Evolutionary conservation across 2,329 filamentous ascomycete genomes (phyloP), one percentile per base, ranked within the genome.

Genomic region (Hysterium pulicare): DNA sequence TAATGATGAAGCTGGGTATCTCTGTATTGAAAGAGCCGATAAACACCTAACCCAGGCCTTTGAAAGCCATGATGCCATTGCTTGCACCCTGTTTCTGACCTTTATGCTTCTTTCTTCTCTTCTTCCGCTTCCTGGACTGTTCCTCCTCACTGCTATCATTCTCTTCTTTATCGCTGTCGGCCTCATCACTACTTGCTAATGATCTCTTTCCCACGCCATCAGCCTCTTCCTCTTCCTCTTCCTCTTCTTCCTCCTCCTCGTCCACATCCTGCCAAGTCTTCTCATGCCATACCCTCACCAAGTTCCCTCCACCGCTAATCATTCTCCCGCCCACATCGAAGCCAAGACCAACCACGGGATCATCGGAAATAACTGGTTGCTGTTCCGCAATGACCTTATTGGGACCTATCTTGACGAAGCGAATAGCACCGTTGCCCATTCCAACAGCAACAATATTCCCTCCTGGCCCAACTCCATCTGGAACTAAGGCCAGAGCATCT

Each of bases 271-370:
- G 63, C 44, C 72, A 73, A n/a, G 78, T 72, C 46, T 84, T 79
- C 61, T 93, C 82, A 47, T 82, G 82, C 93, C 93, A 98, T 2
- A 97, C 83, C 67, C 96, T 96, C 49, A 98, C 79, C 0, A 83
- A 82, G 54, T 78, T 79, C 0, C 93, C 93, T 41, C 93, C 93
- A 9, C 89, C 90, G 57, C 84, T 94, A 53, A 98, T 89, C 75
- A 98, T 81, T 34, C 93, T 78, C 34, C 90, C 87, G 39, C 84
- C 81, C 38, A 86, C 84, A 68, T 97, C 93, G 50, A 97, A 95
- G 1, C 78, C 86, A 1, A 98, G 68, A 0, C 80, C 86, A 2
- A 90, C 79, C 3, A 96, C 90, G 2, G 86, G 86, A 61, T 97
- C 91, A 15, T 58, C 44, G 22, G 42, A 32, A 16, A n/a, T 11